Percentiles rank a stretch among this genome's conserved stretches.
Evolutionary conservation across 2,329 filamentous ascomycete species (phyloP).

Genomic region (Ceratocystis alfenasii): DNA sequence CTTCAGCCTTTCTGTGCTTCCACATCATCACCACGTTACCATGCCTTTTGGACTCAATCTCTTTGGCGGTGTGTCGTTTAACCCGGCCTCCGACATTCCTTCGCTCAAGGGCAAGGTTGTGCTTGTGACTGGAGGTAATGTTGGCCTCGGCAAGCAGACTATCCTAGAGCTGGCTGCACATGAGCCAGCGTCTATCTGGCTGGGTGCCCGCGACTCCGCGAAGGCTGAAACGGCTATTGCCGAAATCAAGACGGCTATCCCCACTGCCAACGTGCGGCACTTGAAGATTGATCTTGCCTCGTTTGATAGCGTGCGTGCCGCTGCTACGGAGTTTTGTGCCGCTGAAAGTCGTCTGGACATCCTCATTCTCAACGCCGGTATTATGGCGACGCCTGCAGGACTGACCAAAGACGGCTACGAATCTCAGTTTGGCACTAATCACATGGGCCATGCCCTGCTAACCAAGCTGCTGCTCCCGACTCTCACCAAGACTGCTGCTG

Average conservation of each 20-base stretch:
- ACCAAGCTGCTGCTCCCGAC: constrained; percentile 33
- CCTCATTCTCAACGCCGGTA: constrained; percentile 36
- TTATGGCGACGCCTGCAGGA: constrained; percentile 31
- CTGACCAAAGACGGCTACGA: constrained; percentile 34
- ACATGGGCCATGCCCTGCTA: constrained; percentile 38
- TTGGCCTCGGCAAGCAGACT: constrained; percentile 32
- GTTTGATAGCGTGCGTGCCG: constrained; percentile 30
- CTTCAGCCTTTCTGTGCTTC: constrained; percentile 17
- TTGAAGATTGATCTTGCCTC: constrained; percentile 31
- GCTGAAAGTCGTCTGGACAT: constrained; percentile 29
- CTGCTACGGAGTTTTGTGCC: constrained; percentile 30
- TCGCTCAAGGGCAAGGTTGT: constrained; percentile 38
- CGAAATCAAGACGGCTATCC: constrained; percentile 18
- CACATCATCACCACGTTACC: constrained; percentile 15
- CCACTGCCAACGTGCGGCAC: constrained; percentile 26
- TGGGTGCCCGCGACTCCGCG: constrained; percentile 34
- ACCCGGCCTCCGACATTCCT: constrained; percentile 35
- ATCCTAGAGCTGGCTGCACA: constrained; percentile 32
- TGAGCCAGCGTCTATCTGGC: constrained; percentile 34
- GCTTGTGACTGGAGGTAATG: constrained; percentile 35
- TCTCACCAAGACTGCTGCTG: constrained; percentile 27
- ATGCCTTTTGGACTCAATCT: constrained; percentile 22
- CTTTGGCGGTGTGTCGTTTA: constrained; percentile 23
- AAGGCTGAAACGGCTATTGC: constrained; percentile 30
- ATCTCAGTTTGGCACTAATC: constrained; percentile 36